Base-by-base conservation (phyloP, 2,329 filamentous ascomycete genomes). In the Penicillium sp. region DNA sequence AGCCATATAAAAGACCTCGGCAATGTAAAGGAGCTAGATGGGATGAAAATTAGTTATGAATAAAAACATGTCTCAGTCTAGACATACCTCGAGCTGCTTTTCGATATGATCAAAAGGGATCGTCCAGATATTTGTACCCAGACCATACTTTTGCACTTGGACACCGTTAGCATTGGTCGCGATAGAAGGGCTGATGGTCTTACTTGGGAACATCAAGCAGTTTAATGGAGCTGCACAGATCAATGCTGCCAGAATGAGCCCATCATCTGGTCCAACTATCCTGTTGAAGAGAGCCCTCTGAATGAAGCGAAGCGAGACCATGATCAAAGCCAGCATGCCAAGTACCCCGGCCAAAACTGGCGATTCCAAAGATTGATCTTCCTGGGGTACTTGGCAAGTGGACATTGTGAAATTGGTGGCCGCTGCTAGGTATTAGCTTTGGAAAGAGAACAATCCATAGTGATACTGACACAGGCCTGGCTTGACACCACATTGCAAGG, bases 1-100 rank as follows among this genome's bases (percentile, higher is more conserved):
- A 2, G 54, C 33, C 44, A 75, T 73, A 52, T 76, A 74, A 12
- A 72, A 45, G 0, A 64, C 49, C 30, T 64, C 58, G 1, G 61
- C 41, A 11, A 50, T 15, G 22, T 43, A 51, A 6, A 43, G 38
- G 12, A 39, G 37, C 41, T 45, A 18, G 14, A 31, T 5, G 9
- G 18, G 5, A 22, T 22, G 9, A 9, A 22, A 22, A 22, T 22
- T 9, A 22, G 18, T 22, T 5, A 22, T 9, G 5, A 12, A 11
- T 11, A 18, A 32, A 4, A 26, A 15, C n/a, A 35, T 27, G 14
- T 2, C 14, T n/a, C 8, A 15, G 12, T 8, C 14, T 7, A 0
- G n/a, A 20, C 14, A 3, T n/a, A 39, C 37, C 37, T 39, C 26
- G 2, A 39, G 20, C 7, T 30, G 9, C 20, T 13, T 39, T 2